Percentiles rank a stretch among this genome's conserved stretches.
Conservation (phyloP, 345 rosid genomes). For the Bruguiera parviflora region DNA sequence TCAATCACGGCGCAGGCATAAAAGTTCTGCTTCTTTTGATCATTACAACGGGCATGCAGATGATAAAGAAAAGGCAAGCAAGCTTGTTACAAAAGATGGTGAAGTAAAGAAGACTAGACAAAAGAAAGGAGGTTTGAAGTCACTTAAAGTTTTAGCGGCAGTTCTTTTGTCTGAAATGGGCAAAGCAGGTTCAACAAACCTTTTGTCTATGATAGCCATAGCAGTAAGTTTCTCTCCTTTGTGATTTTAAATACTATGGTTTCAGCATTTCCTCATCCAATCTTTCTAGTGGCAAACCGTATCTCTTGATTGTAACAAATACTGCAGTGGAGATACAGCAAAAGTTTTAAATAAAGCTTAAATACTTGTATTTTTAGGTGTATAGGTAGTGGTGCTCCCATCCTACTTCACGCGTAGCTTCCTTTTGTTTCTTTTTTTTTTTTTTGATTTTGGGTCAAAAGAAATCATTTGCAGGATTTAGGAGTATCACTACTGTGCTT, state of each 20-base stretch:
- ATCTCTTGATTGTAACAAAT: not conserved
- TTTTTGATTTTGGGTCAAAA: too few relatives aligned
- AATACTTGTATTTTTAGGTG: too few relatives aligned
- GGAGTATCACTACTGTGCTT: too few relatives aligned
- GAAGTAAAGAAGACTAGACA: slow-evolving; percentile 35
- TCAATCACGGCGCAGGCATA: slow-evolving; percentile 48
- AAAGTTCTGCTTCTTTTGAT: slow-evolving; percentile 36
- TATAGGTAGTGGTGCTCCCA: too few relatives aligned
- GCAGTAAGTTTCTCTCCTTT: slow-evolving; percentile 1
- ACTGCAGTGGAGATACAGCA: too few relatives aligned
- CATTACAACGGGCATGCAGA: slow-evolving; percentile 49
- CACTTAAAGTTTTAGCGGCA: slow-evolving; percentile 68
- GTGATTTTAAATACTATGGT: not conserved
- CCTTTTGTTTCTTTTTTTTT: too few relatives aligned
- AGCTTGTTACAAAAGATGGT: slow-evolving; percentile 26
- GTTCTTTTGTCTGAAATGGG: slow-evolving; percentile 86
- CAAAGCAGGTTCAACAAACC: slow-evolving; percentile 74
- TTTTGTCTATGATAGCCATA: slow-evolving; percentile 46
- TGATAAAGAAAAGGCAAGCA: slow-evolving; percentile 37
- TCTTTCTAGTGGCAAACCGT: not conserved
- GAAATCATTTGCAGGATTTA: too few relatives aligned
- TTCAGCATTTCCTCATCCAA: not conserved
- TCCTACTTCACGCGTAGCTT: too few relatives aligned
- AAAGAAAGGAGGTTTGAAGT: slow-evolving; percentile 75
- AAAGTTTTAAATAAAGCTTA: too few relatives aligned